A percentile compares a stretch with the other conserved stretches of the same genome.
These are phyloP conservation scores for Aspergillus diversus DNA, from an alignment of 495 filamentous ascomycete species.

Conservation along the genomic window DNA sequence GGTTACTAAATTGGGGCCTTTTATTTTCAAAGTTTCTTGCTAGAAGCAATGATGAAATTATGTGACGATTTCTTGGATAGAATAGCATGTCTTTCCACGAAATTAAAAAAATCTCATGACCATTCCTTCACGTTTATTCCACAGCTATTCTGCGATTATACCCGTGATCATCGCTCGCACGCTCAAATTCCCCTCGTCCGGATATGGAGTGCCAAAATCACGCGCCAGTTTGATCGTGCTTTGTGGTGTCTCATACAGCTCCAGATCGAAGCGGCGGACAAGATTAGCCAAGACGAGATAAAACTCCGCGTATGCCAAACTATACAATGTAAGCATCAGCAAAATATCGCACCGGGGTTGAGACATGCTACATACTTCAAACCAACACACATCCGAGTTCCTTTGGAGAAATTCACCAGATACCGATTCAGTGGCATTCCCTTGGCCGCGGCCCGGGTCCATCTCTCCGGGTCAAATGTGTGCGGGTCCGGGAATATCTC, in stretches of 20 bases:
- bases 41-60: too few relatives aligned
- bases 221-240: conserved; percentile 34
- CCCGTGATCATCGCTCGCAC: conserved; percentile 27
- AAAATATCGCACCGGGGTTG: not conserved
- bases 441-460: conserved; percentile 40
- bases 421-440: conserved; percentile 38
- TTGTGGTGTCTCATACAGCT: conserved; percentile 37
- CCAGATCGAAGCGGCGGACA: conserved; percentile 42
- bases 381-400: conserved; percentile 46
- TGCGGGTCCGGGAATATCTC: conserved; percentile 51
- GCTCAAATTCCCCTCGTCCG: conserved; percentile 20
- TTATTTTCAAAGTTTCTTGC: too few relatives aligned
- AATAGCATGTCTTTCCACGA: too few relatives aligned
- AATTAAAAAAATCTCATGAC: too few relatives aligned
- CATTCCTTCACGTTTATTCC: too few relatives aligned
- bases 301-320: conserved; percentile 50
- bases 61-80: too few relatives aligned
- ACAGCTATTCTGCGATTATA: conserved; percentile 20
- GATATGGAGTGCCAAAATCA: conserved; percentile 29
- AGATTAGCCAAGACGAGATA: conserved; percentile 42
- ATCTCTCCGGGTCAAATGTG: conserved; percentile 54
- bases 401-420: conserved; percentile 47
- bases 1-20: too few relatives aligned
- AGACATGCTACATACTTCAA: conserved; percentile 35
- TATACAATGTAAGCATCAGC: conserved; percentile 21